Conservation (phyloP, 257 asterid genomes). For the Solanum chaucha region DNA sequence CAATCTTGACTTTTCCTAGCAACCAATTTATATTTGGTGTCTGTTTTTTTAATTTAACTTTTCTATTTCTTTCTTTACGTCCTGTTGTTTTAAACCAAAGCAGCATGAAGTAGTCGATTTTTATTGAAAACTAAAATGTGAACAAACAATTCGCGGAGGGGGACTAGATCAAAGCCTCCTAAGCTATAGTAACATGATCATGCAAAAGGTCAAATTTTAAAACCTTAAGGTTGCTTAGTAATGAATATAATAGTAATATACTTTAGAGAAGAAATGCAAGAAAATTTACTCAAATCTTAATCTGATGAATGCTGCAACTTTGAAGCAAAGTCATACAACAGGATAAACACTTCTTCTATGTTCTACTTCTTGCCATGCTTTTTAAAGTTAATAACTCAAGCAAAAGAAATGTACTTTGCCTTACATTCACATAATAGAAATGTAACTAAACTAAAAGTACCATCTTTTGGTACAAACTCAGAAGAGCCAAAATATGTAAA, state of each 20-base stretch:
- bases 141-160: not conserved
- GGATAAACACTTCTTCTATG: not conserved
- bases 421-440: not conserved
- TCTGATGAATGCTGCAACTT: not conserved
- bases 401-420: too few relatives aligned
- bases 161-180: not conserved
- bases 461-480: not conserved
- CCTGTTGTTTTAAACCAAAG: constrained; percentile 16
- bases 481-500: not conserved
- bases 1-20: not conserved
- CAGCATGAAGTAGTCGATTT: not conserved
- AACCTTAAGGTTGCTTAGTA: not conserved
- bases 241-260: not conserved
- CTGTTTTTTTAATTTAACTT: not conserved
- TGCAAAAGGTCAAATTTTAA: not conserved
- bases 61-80: not conserved
- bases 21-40: not conserved
- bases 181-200: not conserved
- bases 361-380: too few relatives aligned
- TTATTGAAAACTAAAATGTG: not conserved
- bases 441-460: not conserved
- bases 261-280: not conserved
- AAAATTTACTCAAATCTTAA: not conserved
- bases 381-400: too few relatives aligned
- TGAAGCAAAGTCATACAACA: not conserved